phyloP scores from a whole-genome alignment of 1,284 basidiomycete species.

The Apiotrichum brassicae region DNA sequence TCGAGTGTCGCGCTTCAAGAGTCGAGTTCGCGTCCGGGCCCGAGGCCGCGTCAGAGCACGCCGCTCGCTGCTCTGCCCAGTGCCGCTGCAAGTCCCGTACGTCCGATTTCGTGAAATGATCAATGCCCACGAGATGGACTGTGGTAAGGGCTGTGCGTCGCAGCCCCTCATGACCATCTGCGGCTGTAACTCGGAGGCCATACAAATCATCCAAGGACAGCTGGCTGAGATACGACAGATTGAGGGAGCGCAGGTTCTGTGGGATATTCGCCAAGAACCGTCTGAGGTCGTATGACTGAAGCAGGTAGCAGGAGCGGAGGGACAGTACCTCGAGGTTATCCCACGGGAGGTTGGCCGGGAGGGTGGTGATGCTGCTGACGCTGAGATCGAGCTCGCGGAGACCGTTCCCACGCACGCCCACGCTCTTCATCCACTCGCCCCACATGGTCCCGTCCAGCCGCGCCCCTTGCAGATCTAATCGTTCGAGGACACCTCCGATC shows the following conservation, averaged over 20 bases:
- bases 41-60: not conserved
- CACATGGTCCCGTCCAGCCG: constrained; percentile 13
- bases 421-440: not conserved
- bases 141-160: constrained; percentile 20
- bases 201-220: constrained; percentile 20
- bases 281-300: constrained; percentile 11
- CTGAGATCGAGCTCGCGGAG: constrained; percentile 26
- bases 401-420: constrained; percentile 14
- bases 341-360: constrained; percentile 10
- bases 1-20: not conserved
- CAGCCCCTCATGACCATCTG: not conserved
- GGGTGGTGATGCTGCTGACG: constrained; percentile 24
- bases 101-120: constrained; percentile 34
- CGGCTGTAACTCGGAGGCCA: constrained; percentile 16
- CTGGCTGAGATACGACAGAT: constrained; percentile 27
- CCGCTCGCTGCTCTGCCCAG: constrained; percentile 28
- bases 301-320: constrained; percentile 22
- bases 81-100: constrained; percentile 27
- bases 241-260: constrained; percentile 15
- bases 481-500: constrained; percentile 21
- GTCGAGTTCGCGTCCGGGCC: not conserved
- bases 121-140: constrained; percentile 35
- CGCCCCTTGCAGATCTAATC: constrained; percentile 26
- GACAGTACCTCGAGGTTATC: constrained; percentile 16
- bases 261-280: constrained; percentile 25